Evolutionary conservation across 257 asterid genomes (phyloP), one percentile per base, ranked within the genome.

Genomic region (Nicotiana tomentosiformis): DNA sequence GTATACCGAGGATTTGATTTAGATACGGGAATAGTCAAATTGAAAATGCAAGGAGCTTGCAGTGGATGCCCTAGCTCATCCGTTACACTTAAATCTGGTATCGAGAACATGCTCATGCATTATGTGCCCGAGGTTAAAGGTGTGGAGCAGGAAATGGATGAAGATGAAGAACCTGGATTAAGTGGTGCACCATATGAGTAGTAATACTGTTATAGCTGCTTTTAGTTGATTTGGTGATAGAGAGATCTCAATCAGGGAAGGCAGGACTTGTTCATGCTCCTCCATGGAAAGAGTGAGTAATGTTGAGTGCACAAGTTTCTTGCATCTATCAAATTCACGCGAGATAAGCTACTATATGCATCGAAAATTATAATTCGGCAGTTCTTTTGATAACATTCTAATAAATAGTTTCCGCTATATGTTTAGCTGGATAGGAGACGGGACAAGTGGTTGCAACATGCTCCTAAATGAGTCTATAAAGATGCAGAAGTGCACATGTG

Each of bases 31-130:
- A 82, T 94, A 60, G 99, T 96, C 68, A 94, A 89, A 85, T 91
- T 96, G 82, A 90, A 91, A 84, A 96, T 96, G 99, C 99, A 96
- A 84, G 99, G 99, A 72, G 99, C 99, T n/a, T 96, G 99, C 88
- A 96, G 99, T 78, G 99, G 99, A 11, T 96, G 99, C 88, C 99
- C 99, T 61, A 96, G 99, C 88, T 96, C 99, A 6, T 90, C 98
- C 0, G 98, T 96, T 66, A 96, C 99, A 43, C 86, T 96, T 86
- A 96, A 96, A 82, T 96, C 98, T 68, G 99, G 99, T 58, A 96
- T 96, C 35, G 99, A 96, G 87, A 96, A 96, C 82, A 96, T 96
- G 98, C 89, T 96, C 77, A 96, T 96, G 99, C 99, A 96, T 83
- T 96, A 96, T 78, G 97, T 96, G 35, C 94, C 99, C 0, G 99